Conservation (phyloP, 208 protist genomes). For the Crithidia acanthocephali region DNA sequence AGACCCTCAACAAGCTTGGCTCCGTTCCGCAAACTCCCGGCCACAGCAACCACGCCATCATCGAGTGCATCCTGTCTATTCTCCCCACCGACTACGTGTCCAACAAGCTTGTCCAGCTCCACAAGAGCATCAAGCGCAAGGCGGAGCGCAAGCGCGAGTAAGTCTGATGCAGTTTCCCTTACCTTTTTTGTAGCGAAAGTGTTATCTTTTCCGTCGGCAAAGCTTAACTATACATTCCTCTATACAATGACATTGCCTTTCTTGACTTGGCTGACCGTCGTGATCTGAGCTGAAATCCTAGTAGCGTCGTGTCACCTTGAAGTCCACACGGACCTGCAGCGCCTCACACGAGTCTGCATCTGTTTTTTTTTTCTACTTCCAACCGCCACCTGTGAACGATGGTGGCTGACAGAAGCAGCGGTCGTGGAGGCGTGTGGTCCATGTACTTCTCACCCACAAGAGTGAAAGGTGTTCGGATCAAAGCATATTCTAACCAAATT, state of each 20-base stretch:
- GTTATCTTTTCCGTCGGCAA: too few species aligned
- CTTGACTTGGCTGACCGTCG: neutral
- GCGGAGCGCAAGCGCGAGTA: constrained; percentile 39
- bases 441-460: neutral
- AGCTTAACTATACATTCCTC: neutral
- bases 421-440: neutral
- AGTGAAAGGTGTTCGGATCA: neutral
- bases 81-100: constrained; percentile 45
- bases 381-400: neutral
- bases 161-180: neutral
- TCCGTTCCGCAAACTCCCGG: constrained; percentile 45
- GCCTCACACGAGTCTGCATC: neutral
- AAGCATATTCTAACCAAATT: too few species aligned
- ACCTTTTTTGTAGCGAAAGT: neutral
- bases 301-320: too few species aligned
- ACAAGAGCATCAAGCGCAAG: constrained; percentile 53
- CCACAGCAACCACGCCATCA: constrained; percentile 69
- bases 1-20: constrained; percentile 76
- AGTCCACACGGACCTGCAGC: neutral
- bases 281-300: neutral
- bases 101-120: constrained; percentile 37
- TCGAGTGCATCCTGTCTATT: constrained; percentile 35
- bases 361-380: neutral
- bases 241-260: neutral
- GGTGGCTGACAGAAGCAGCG: neutral